Conservation (phyloP, 306 rosid species). For the Pterocarpus macrocarpus region DNA sequence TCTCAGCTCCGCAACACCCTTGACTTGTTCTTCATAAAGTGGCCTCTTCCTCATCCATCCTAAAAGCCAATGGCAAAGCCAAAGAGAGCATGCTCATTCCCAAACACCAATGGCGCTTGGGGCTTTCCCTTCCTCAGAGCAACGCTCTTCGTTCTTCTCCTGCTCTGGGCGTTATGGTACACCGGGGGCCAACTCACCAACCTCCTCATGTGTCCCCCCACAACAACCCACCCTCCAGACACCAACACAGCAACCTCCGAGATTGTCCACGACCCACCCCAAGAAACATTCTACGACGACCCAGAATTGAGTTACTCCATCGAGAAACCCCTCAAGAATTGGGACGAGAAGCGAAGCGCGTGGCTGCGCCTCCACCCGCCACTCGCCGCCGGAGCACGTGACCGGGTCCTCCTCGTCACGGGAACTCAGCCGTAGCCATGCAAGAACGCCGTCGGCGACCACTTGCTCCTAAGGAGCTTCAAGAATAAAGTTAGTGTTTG, state of each 20-base stretch:
- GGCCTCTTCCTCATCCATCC: neutral
- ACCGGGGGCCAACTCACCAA: neutral
- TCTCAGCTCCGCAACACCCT: neutral
- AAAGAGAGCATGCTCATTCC: conserved; percentile 22
- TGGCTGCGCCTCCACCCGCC: conserved; percentile 54
- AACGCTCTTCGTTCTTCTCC: conserved; percentile 37
- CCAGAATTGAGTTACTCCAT: conserved; percentile 52
- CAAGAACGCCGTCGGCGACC: conserved; percentile 54
- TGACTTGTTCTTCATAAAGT: neutral
- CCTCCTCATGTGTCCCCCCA: neutral
- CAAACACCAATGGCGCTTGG: neutral
- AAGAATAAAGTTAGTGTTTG: conserved; percentile 46
- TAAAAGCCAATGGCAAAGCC: conserved; percentile 46
- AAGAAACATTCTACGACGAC: conserved; percentile 55
- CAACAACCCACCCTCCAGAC: neutral
- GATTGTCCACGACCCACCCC: conserved; percentile 22
- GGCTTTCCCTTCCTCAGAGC: conserved; percentile 14
- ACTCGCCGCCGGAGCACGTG: conserved; percentile 8
- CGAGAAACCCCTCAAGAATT: conserved; percentile 49
- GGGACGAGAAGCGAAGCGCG: conserved; percentile 56
- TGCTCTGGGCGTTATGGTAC: conserved; percentile 33
- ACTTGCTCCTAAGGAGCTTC: conserved; percentile 58
- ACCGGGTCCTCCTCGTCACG: conserved; percentile 53
- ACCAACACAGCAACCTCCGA: conserved; percentile 8
- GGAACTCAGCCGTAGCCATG: conserved; percentile 59